These are phyloP conservation scores for Ceratonia siliqua DNA, from an alignment of 306 rosid genomes.

Conservation along the genomic window DNA sequence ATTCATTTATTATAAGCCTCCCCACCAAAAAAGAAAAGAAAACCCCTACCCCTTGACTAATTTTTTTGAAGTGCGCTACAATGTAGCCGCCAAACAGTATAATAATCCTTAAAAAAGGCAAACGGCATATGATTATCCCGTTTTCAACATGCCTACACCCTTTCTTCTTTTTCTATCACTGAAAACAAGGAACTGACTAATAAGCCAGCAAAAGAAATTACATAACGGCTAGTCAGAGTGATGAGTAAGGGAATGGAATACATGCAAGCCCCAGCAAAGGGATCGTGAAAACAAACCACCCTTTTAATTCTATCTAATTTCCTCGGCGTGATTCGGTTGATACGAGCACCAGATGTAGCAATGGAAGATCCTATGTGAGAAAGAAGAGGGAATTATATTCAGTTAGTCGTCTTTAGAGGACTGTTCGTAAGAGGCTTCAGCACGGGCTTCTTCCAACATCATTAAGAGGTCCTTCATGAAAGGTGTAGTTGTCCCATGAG, in stretches of 20 bases:
- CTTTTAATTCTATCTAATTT: not conserved
- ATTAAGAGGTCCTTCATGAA: constrained; percentile 71
- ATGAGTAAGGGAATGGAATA: not conserved
- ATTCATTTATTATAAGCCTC: not conserved
- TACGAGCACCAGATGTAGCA: not conserved
- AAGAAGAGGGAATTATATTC: not conserved
- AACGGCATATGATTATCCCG: not conserved
- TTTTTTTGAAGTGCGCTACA: not conserved
- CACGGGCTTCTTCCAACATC: constrained; percentile 89
- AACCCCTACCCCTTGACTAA: not conserved
- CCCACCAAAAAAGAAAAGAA: no score
- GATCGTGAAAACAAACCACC: not conserved
- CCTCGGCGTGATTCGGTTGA: not conserved
- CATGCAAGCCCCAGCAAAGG: not conserved
- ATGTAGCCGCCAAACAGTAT: not conserved
- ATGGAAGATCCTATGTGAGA: not conserved
- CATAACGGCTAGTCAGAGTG: not conserved
- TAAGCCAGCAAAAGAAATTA: not conserved
- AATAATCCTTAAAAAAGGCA: not conserved
- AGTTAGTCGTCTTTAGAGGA: constrained; percentile 44
- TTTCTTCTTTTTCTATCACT: not conserved
- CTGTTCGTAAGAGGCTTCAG: constrained; percentile 70
- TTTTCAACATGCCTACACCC: not conserved
- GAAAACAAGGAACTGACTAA: not conserved
- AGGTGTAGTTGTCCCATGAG: constrained; percentile 76